These are phyloP conservation scores for Bolboschoenus planiculmis DNA, from an alignment of 176 grass and related monocot genomes.

Conservation along the genomic window DNA sequence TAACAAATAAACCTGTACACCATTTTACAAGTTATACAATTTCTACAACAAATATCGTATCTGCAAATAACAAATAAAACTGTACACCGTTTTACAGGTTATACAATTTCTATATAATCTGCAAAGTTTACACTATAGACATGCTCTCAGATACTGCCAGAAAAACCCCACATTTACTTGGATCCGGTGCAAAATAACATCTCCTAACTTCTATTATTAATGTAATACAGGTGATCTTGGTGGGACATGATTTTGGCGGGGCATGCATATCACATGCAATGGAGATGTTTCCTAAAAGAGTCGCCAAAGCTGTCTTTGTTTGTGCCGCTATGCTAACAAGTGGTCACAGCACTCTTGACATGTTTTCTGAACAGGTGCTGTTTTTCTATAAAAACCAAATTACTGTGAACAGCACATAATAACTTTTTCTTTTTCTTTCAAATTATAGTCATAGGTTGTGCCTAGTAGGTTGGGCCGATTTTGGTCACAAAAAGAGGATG, in stretches of 20 bases:
- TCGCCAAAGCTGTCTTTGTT: constrained; percentile 80
- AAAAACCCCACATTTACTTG: not conserved
- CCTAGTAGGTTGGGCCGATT: not conserved
- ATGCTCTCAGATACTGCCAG: not conserved
- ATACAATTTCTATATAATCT: not conserved
- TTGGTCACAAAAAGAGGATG: not conserved
- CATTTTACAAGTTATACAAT: not conserved
- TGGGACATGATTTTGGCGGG: constrained; percentile 89
- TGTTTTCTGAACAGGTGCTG: constrained; percentile 75
- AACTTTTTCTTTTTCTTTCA: not conserved
- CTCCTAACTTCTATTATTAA: not conserved
- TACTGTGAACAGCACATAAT: not conserved
- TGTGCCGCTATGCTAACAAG: constrained; percentile 76
- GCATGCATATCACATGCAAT: constrained; percentile 80
- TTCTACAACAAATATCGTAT: not conserved
- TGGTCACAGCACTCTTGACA: constrained; percentile 61
- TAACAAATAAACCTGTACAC: not conserved
- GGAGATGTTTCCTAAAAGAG: constrained; percentile 68
- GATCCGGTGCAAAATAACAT: not conserved
- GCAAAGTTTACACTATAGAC: not conserved
- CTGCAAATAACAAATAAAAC: not conserved
- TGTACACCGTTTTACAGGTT: not conserved
- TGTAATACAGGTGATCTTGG: constrained; percentile 67
- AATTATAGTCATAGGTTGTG: not conserved
- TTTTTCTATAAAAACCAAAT: not conserved